phyloP scores from a whole-genome alignment of 805 yeast genomes.

The Peterozyma xylosa region DNA sequence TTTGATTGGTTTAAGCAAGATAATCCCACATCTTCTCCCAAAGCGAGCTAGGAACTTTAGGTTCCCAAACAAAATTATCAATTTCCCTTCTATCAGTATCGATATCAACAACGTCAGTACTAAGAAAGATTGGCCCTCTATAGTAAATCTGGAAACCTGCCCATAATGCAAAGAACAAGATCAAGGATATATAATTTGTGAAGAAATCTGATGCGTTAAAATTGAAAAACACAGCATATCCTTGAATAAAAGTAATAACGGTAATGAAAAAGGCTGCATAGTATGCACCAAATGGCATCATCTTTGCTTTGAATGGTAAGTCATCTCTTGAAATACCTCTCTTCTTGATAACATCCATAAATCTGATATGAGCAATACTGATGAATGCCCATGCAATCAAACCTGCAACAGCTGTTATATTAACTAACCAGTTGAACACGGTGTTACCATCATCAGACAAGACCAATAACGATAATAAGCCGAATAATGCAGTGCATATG shows the following conservation, averaged over 20 bases:
- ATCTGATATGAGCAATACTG: slow-evolving; percentile 57
- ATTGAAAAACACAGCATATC: slow-evolving; percentile 55
- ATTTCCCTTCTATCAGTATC: slow-evolving; percentile 59
- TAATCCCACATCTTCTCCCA: slow-evolving; percentile 52
- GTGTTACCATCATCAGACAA: slow-evolving; percentile 44
- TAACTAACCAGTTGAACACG: slow-evolving; percentile 67
- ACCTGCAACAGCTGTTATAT: slow-evolving; percentile 74
- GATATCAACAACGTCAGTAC: slow-evolving; percentile 58
- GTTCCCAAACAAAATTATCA: slow-evolving; percentile 55
- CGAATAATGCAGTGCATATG: slow-evolving; percentile 49
- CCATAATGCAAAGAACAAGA: slow-evolving; percentile 52
- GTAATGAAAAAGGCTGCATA: slow-evolving; percentile 49
- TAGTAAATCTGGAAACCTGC: slow-evolving; percentile 44
- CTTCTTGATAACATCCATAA: slow-evolving; percentile 54
- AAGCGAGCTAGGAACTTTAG: slow-evolving; percentile 38
- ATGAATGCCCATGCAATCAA: slow-evolving; percentile 68
- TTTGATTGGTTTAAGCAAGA: slow-evolving; percentile 20
- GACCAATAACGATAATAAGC: slow-evolving; percentile 54
- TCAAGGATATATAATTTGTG: slow-evolving; percentile 63
- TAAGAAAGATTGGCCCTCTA: slow-evolving; percentile 37
- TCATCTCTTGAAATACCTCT: slow-evolving; percentile 62
- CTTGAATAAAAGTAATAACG: slow-evolving; percentile 62
- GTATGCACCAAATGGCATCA: slow-evolving; percentile 63
- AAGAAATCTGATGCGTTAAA: slow-evolving; percentile 53
- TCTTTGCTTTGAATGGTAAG: slow-evolving; percentile 67